A percentile compares a stretch with the other conserved stretches of the same genome.
Evolutionary conservation across 1,284 basidiomycete species (phyloP).

Genomic region (Boletus calvinii): DNA sequence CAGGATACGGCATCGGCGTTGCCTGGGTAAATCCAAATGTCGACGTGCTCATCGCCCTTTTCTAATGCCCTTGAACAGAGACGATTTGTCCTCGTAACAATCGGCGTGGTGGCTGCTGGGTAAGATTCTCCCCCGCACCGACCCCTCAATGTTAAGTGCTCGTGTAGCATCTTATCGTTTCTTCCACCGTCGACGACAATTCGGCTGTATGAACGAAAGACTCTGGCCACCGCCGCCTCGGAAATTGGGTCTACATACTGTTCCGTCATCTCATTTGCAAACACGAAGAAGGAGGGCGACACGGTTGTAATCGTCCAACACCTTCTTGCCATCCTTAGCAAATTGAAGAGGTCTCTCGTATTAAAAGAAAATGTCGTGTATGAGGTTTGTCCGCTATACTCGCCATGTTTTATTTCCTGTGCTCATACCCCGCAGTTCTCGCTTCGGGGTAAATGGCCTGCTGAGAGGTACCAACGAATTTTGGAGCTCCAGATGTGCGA

Average conservation of each 20-base stretch:
- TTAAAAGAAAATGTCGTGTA: conserved; percentile 62
- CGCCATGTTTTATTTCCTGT: neutral
- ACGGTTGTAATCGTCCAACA: conserved; percentile 54
- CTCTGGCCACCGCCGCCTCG: conserved; percentile 58
- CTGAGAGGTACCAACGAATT: conserved; percentile 62
- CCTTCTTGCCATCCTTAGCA: conserved; percentile 61
- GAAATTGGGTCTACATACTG: conserved; percentile 69
- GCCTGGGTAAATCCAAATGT: conserved; percentile 53
- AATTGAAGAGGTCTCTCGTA: conserved; percentile 56
- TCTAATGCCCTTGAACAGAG: conserved; percentile 36
- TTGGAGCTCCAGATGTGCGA: conserved; percentile 61
- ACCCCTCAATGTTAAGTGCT: conserved; percentile 3
- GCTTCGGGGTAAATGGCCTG: conserved; percentile 67
- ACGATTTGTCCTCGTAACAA: conserved; percentile 61
- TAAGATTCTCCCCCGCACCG: conserved; percentile 32
- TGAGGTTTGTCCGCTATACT: conserved; percentile 47
- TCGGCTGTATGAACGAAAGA: conserved; percentile 61
- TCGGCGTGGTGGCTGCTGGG: conserved; percentile 66
- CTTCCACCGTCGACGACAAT: conserved; percentile 71
- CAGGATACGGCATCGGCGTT: conserved; percentile 58
- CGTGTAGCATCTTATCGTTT: conserved; percentile 59
- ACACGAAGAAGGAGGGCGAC: conserved; percentile 46
- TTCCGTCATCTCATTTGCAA: conserved; percentile 63
- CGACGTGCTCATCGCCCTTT: neutral
- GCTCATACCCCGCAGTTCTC: conserved; percentile 51